These are phyloP conservation scores for Mucor circinelloides DNA, from an alignment of 371 early-diverging fungal species.

Conservation along the genomic window DNA sequence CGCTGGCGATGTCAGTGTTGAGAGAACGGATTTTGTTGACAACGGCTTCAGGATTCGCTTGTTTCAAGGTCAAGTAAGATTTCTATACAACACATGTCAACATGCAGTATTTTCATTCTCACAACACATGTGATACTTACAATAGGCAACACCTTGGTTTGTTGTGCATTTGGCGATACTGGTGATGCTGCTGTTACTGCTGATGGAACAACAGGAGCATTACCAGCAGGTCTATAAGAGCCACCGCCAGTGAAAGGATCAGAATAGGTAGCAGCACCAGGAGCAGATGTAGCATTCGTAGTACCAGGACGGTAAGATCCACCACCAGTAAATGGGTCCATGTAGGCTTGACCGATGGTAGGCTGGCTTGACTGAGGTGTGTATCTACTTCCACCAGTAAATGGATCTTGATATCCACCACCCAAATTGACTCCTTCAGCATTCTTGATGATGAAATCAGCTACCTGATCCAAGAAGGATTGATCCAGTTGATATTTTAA, in stretches of 20 bases:
- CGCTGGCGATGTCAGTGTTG: constrained; percentile 45
- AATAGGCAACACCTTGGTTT: constrained; percentile 22
- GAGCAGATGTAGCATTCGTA: background rate
- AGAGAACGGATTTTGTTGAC: constrained; percentile 72
- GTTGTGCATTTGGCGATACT: constrained; percentile 15
- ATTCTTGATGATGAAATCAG: constrained; percentile 91
- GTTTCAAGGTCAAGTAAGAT: constrained; percentile 64
- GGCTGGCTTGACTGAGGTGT: constrained; percentile 32
- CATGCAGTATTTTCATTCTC: no score
- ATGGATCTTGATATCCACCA: constrained; percentile 69
- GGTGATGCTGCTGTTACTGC: constrained; percentile 11
- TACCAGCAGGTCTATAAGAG: constrained; percentile 15
- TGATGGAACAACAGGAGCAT: background rate
- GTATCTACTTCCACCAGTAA: constrained; percentile 60
- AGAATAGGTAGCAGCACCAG: constrained; percentile 9
- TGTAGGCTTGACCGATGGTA: constrained; percentile 10
- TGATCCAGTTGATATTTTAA: constrained; percentile 77
- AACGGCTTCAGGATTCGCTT: constrained; percentile 75
- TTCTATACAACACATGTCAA: constrained; percentile 26
- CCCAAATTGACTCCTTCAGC: constrained; percentile 66
- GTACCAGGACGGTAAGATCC: constrained; percentile 23
- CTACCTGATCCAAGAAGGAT: constrained; percentile 89
- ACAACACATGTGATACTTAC: no score
- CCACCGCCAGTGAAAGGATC: constrained; percentile 41
- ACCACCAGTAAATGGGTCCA: constrained; percentile 58